Evolutionary conservation across 768 basidiomycete species (phyloP), one percentile per base, ranked within the genome.

Genomic region (Cystobasidiopsis lactophilus): DNA sequence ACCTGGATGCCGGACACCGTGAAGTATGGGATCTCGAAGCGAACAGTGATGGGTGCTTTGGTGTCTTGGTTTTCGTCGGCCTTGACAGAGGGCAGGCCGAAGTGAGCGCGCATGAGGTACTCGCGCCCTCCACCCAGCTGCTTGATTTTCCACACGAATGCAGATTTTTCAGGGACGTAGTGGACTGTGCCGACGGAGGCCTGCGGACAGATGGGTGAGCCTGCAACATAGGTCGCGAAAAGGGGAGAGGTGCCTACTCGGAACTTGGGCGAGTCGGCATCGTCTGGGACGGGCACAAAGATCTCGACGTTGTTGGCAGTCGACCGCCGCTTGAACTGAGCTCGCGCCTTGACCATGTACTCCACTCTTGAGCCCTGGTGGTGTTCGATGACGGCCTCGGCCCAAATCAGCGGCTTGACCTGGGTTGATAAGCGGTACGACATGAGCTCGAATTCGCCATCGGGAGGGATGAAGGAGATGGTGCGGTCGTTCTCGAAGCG

Each of bases 101-200:
- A 96, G 65, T 96, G 93, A 0, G 93, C 93, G 11, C 93, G 75
- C 91, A 96, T 95, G 51, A 95, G 73, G 69, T 89, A 96, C 65
- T 98, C 93, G 37, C 85, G 77, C 35, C 85, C 85, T 4, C 93
- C 93, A 3, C 85, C 89, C 0, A 98, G 75, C 65, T 91, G 85
- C 66, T 96, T 96, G 68, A 98, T 95, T 69, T 95, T 95, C 93
- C 93, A 96, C 1, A 95, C 84, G 63, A 96, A 96, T 2, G 88
- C 86, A 18, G 85, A 85, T 67, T 95, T 96, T 66, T 98, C 93
- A 0, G 91, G 93, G 1, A 82, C 88, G 63, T 98, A 96, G 57
- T 93, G 86, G 2, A 95, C 93, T 23, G 78, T 82, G 2, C 93
- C 93, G 13, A 86, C 89, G 16, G 88, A 80, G 21, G 91, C 85